Conservation (phyloP, 169 alveolate species). For the Eimeria sp. region DNA sequence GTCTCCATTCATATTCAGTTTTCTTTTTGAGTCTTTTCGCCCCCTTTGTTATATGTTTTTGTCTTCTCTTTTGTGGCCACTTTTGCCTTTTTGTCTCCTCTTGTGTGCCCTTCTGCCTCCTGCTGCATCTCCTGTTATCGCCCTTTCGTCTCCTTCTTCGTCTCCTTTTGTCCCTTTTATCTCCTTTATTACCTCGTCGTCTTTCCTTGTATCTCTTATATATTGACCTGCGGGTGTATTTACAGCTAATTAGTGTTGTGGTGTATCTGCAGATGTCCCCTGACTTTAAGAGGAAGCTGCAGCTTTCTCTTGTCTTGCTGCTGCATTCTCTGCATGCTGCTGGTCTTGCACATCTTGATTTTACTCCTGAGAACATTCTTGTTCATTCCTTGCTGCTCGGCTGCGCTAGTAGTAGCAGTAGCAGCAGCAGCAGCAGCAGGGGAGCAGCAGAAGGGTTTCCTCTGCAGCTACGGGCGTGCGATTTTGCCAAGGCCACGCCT, state of each 20-base stretch:
- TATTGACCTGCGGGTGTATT: too few relatives aligned
- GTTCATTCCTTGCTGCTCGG: slow-evolving; percentile 69
- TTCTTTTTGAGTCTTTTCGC: too few relatives aligned
- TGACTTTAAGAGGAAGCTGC: slow-evolving; percentile 81
- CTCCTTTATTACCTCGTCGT: too few relatives aligned
- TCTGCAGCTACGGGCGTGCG: slow-evolving; percentile 89
- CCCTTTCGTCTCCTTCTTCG: too few relatives aligned
- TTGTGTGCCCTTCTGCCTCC: background rate
- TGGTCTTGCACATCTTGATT: slow-evolving; percentile 91
- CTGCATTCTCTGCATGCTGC: slow-evolving; percentile 87
- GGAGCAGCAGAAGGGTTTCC: slow-evolving; percentile 11
- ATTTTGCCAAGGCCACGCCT: slow-evolving; percentile 90
- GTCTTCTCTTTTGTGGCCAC: too few relatives aligned
- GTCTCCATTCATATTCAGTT: too few relatives aligned
- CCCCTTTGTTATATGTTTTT: too few relatives aligned
- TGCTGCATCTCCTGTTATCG: background rate
- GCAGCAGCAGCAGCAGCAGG: background rate
- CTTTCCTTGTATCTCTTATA: too few relatives aligned
- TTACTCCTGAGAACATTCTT: slow-evolving; percentile 91
- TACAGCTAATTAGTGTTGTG: too few relatives aligned
- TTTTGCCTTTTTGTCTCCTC: background rate
- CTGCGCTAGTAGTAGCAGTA: background rate
- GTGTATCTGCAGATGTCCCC: slow-evolving; percentile 1
- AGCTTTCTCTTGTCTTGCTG: slow-evolving; percentile 84
- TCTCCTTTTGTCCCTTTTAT: too few relatives aligned